Percentiles rank a stretch among this genome's conserved stretches.
These are phyloP conservation scores for Diplosphaera chodatii DNA, from an alignment of 139 green algal genomes.

Conservation along the genomic window DNA sequence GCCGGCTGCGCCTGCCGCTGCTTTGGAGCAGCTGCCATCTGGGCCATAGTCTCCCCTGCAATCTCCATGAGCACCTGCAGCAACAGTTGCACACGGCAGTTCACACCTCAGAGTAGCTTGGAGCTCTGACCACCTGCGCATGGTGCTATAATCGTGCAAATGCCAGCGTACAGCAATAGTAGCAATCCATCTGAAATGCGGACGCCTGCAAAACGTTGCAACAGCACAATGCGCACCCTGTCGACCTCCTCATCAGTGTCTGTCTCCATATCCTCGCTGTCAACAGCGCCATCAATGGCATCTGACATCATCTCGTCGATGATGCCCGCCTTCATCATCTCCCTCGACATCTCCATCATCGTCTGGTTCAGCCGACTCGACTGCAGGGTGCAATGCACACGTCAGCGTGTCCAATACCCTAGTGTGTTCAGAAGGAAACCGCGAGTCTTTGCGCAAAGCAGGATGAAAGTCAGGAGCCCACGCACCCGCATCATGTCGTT, in stretches of 20 bases:
- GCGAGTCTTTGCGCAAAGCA: too few relatives aligned
- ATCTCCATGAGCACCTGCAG: conserved; percentile 37
- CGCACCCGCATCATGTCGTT: conserved; percentile 69
- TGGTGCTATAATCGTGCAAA: too few relatives aligned
- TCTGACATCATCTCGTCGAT: conserved; percentile 90
- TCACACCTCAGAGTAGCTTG: too few relatives aligned
- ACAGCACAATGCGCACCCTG: conserved; percentile 33
- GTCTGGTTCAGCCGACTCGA: conserved; percentile 51
- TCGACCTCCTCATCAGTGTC: conserved; percentile 66
- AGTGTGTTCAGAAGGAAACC: too few relatives aligned
- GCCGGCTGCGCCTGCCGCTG: conserved; percentile 6
- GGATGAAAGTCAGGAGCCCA: too few relatives aligned
- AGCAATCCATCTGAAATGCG: too few relatives aligned
- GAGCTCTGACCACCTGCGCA: too few relatives aligned
- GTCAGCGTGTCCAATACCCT: too few relatives aligned
- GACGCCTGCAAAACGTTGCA: too few relatives aligned
- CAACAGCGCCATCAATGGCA: conserved; percentile 55
- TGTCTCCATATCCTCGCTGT: conserved; percentile 65
- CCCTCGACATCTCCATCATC: conserved; percentile 79
- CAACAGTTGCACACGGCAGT: background rate
- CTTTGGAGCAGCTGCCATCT: conserved; percentile 31
- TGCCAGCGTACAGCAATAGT: too few relatives aligned
- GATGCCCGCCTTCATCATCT: conserved; percentile 85
- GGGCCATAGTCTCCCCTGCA: conserved; percentile 36
- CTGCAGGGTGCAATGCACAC: too few relatives aligned